Evolutionary conservation across 2,329 filamentous ascomycete species (phyloP).

Genomic region (Periconia sp.): DNA sequence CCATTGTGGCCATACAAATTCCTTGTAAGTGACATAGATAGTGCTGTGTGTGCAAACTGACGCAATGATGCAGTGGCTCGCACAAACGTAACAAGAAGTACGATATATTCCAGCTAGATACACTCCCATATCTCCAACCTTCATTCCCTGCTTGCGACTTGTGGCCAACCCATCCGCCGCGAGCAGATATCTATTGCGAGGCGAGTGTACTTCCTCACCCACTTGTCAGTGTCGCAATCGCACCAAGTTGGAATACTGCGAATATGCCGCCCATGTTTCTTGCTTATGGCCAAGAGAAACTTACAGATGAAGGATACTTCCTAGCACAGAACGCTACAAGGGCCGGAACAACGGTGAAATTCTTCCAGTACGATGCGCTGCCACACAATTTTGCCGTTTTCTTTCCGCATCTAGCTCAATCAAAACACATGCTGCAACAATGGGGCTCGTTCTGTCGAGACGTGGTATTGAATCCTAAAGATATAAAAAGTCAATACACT

Average conservation of each 20-base stretch:
- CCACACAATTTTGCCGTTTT: slow-evolving; percentile 66
- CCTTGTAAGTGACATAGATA: slow-evolving; percentile 62
- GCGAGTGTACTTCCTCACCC: slow-evolving; percentile 60
- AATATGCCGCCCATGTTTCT: slow-evolving; percentile 69
- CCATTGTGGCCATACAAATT: slow-evolving; percentile 66
- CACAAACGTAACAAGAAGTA: slow-evolving; percentile 2
- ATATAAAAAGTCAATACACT: not conserved
- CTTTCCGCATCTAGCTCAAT: slow-evolving; percentile 6
- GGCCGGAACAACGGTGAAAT: slow-evolving; percentile 65
- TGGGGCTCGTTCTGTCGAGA: slow-evolving; percentile 3
- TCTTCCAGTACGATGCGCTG: slow-evolving; percentile 77
- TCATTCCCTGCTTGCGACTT: slow-evolving; percentile 54
- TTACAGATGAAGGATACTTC: slow-evolving; percentile 68
- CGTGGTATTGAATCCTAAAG: not conserved
- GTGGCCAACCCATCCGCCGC: slow-evolving; percentile 50
- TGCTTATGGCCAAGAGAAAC: slow-evolving; percentile 70
- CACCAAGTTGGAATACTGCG: slow-evolving; percentile 66
- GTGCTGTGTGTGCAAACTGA: not conserved
- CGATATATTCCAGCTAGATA: slow-evolving; percentile 1
- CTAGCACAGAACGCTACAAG: slow-evolving; percentile 60
- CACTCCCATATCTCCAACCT: slow-evolving; percentile 13
- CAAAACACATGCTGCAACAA: not conserved
- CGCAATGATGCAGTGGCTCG: not conserved
- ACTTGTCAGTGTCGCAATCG: slow-evolving; percentile 65
- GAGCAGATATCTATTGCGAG: slow-evolving; percentile 50